These are phyloP conservation scores for Nicotiana benthamiana DNA, from an alignment of 257 asterid species.

Conservation along the genomic window DNA sequence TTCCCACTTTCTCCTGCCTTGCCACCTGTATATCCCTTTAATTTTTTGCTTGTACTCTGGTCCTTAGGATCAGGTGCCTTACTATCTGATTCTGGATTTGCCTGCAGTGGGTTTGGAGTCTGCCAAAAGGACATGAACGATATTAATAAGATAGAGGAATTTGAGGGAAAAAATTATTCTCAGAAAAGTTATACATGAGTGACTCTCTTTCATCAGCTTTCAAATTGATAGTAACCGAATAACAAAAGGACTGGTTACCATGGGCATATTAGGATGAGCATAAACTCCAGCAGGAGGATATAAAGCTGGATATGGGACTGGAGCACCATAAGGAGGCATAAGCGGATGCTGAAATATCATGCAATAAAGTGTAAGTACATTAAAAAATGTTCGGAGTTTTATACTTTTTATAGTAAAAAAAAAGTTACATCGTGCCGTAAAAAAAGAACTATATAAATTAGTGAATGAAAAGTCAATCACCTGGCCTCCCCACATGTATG, in stretches of 20 bases:
- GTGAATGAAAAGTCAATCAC: conserved; percentile 26
- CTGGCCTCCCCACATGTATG: conserved; percentile 93
- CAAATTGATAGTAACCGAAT: background rate
- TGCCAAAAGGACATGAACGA: conserved; percentile 11
- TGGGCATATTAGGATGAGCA: conserved; percentile 80
- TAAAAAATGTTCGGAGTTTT: background rate
- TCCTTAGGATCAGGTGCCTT: conserved; percentile 59
- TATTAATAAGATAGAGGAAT: background rate
- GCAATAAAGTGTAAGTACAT: background rate
- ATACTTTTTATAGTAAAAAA: background rate
- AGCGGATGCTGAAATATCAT: conserved; percentile 65
- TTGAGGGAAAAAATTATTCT: background rate
- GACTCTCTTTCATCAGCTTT: background rate
- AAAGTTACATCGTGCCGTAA: background rate
- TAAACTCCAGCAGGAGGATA: conserved; percentile 91
- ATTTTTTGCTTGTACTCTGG: conserved; percentile 45
- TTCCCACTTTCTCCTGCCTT: conserved; percentile 59
- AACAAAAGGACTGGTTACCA: conserved; percentile 33
- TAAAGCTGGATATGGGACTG: conserved; percentile 89
- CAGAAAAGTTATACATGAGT: background rate
- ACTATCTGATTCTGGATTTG: conserved; percentile 49
- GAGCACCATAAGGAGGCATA: conserved; percentile 96
- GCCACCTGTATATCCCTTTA: conserved; percentile 45
- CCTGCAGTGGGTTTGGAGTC: conserved; percentile 48
- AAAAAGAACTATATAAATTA: background rate